These are phyloP conservation scores for Venturia effusa DNA, from an alignment of 2,329 filamentous ascomycete species.

Conservation along the genomic window DNA sequence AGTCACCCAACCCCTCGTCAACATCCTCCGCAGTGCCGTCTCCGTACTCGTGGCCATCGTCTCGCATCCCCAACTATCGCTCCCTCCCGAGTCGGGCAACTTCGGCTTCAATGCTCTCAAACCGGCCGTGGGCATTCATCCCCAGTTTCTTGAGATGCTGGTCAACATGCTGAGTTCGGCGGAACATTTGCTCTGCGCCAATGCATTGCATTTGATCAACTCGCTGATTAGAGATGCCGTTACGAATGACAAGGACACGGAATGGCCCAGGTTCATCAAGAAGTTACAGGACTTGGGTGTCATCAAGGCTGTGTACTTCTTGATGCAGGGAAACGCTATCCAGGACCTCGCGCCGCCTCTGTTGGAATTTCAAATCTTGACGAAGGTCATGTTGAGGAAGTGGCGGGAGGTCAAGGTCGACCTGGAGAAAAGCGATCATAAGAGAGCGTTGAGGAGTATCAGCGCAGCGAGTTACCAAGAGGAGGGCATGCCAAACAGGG, in stretches of 20 bases:
- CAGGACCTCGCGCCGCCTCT: conserved; percentile 85
- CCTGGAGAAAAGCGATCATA: conserved; percentile 76
- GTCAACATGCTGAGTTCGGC: conserved; percentile 86
- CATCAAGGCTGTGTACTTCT: conserved; percentile 75
- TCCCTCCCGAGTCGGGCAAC: conserved; percentile 44
- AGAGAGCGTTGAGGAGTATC: conserved; percentile 73
- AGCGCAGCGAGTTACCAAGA: conserved; percentile 60
- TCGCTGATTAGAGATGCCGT: conserved; percentile 88
- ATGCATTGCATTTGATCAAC: conserved; percentile 90
- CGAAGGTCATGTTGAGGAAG: conserved; percentile 74
- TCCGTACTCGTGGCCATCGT: conserved; percentile 91
- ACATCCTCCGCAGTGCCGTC: conserved; percentile 94
- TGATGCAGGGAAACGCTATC: conserved; percentile 90
- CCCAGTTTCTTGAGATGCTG: conserved; percentile 88
- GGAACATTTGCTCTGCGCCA: conserved; percentile 90
- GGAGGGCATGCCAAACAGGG: conserved; percentile 21
- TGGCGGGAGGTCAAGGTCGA: conserved; percentile 84
- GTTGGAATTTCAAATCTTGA: conserved; percentile 85
- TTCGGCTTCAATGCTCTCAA: conserved; percentile 89
- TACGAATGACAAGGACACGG: conserved; percentile 62
- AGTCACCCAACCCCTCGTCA: conserved; percentile 90
- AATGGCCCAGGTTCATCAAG: conserved; percentile 96
- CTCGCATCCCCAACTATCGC: conserved; percentile 57
- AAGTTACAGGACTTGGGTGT: conserved; percentile 83
- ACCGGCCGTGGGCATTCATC: conserved; percentile 81